phyloP scores from a whole-genome alignment of 768 basidiomycete species.

The Termitomyces sp. region DNA sequence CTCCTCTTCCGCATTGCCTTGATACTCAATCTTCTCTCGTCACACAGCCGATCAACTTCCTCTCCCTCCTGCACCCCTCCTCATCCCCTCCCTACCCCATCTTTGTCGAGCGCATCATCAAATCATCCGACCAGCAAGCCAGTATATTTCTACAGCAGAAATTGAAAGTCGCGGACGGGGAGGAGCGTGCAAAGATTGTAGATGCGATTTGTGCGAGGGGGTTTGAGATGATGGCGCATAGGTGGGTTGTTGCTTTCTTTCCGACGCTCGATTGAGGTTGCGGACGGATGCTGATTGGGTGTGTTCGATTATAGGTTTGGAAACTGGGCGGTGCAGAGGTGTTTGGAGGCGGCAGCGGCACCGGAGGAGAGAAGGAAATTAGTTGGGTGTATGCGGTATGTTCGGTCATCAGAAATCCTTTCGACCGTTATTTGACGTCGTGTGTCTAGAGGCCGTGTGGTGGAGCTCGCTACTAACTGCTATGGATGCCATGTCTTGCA shows the following conservation, averaged over 20 bases:
- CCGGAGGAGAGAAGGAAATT: slow-evolving; percentile 75
- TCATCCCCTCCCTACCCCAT: slow-evolving; percentile 79
- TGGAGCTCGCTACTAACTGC: slow-evolving; percentile 84
- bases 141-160: slow-evolving; percentile 90
- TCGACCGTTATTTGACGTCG: no score
- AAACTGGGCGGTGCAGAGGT: slow-evolving; percentile 88
- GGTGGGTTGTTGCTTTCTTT: slow-evolving; percentile 32
- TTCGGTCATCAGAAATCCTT: background rate
- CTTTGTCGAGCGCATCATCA: slow-evolving; percentile 83
- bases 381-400: slow-evolving; percentile 80
- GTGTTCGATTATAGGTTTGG: slow-evolving; percentile 55
- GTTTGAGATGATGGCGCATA: slow-evolving; percentile 91
- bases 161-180: slow-evolving; percentile 75
- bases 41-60: slow-evolving; percentile 79
- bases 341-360: slow-evolving; percentile 74
- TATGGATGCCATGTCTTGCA: slow-evolving; percentile 88
- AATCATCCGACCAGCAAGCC: slow-evolving; percentile 86
- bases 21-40: slow-evolving; percentile 16
- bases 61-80: slow-evolving; percentile 79
- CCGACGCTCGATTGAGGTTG: background rate
- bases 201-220: slow-evolving; percentile 82
- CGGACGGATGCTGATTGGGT: background rate
- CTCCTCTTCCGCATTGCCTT: background rate
- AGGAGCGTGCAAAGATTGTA: slow-evolving; percentile 78
- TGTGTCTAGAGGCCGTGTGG: slow-evolving; percentile 61